Base-by-base conservation (phyloP, 306 rosid genomes). In the Geum urbanum region DNA sequence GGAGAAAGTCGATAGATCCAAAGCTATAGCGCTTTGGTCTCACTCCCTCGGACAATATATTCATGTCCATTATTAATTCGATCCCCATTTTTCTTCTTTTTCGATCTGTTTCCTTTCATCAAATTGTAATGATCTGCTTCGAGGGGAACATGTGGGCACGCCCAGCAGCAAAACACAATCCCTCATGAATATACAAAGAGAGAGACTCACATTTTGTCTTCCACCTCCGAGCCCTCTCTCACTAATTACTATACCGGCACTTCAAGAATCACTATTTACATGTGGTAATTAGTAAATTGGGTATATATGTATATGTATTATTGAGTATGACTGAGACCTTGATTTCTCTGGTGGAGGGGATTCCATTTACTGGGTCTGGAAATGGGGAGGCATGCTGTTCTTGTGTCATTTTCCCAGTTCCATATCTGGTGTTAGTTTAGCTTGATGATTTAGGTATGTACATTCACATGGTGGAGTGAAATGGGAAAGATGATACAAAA, bases 111-210 rank as follows among this genome's bases (percentile, higher is more conserved):
- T 49, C 45, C 19, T 44, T 57, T 13, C 35, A 24, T 22, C 32
- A 61, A 43, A 45, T 81, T 72, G 51, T 72, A 19, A 22, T 70
- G 72, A 71, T 82, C 78, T 80, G 54, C 76, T 66, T 74, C 74
- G n/a, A 53, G 72, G 69, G 81, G 76, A 76, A 84, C 88, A 81
- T 75, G 88, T 84, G 83, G 85, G 79, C 75, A 64, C 88, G 78
- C 74, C 73, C 53, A 64, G 68, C 79, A 72, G 73, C 82, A 69
- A 72, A 50, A 52, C 54, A 63, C 41, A 69, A 75, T 57, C 64
- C 35, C 10, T 50, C 66, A 40, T 54, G 70, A 61, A 81, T 59
- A 48, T 65, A 62, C 66, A 60, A 24, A 54, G 69, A 74, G 73
- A 68, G 79, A 78, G 74, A 54, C 84, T 65, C 76, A 77, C 77